A percentile compares a stretch with the other conserved stretches of the same genome.
These are phyloP conservation scores for Hibiscus trionum DNA, from an alignment of 345 rosid genomes.

Conservation along the genomic window DNA sequence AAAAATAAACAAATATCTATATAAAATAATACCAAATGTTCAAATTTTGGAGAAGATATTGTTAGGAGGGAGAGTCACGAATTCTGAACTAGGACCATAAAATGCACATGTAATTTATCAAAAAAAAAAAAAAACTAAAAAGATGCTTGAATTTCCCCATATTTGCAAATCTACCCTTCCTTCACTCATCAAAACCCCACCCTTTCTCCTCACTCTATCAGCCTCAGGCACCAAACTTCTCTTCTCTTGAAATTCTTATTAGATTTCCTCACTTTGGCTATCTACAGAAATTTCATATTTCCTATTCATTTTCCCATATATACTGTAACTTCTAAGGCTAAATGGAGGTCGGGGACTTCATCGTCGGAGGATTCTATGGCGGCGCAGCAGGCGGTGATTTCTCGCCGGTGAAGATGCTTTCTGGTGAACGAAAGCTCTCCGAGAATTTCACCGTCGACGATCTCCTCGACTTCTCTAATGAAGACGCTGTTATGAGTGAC, in stretches of 20 bases:
- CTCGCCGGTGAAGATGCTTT: conserved; percentile 31
- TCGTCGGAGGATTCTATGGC: conserved; percentile 24
- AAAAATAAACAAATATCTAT: too few relatives aligned
- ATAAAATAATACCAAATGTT: too few relatives aligned
- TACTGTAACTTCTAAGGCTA: background rate
- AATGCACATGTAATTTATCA: background rate
- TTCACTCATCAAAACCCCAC: conserved; percentile 41
- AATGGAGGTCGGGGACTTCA: conserved; percentile 44
- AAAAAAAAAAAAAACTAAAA: background rate
- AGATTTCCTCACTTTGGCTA: conserved; percentile 8
- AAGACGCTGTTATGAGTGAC: conserved; percentile 28
- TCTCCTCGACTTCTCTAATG: conserved; percentile 64
- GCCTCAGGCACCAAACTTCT: background rate
- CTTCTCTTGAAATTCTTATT: background rate
- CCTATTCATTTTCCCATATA: background rate
- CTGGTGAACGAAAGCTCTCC: conserved; percentile 23
- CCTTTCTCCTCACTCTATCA: conserved; percentile 4
- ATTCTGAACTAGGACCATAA: background rate
- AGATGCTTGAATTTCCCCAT: conserved; percentile 12
- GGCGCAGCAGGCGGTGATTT: conserved; percentile 18
- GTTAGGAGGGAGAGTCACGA: too few relatives aligned
- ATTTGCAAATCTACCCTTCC: conserved; percentile 30
- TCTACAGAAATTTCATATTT: conserved; percentile 5
- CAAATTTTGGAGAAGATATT: too few relatives aligned
- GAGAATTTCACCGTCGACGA: conserved; percentile 58